phyloP scores from a whole-genome alignment of 441 rosid species.

The Rhodomyrtus psidioides region DNA sequence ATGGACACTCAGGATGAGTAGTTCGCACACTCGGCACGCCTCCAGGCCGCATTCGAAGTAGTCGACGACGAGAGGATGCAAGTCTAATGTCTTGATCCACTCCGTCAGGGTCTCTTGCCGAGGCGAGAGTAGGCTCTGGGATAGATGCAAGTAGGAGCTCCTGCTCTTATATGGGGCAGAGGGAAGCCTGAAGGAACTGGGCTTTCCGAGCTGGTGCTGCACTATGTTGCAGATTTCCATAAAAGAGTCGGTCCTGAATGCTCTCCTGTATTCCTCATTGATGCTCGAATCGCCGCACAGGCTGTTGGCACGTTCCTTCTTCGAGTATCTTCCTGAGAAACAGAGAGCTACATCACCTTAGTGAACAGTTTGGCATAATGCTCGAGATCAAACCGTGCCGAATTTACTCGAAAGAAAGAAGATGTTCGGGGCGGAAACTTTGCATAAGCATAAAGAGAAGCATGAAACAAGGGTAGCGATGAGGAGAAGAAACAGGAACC shows the following conservation, averaged over 20 bases:
- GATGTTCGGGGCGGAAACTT: not conserved
- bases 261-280: conserved; percentile 65
- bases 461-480: not conserved
- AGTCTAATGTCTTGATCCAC: conserved; percentile 22
- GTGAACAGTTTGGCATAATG: not conserved
- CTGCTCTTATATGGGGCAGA: conserved; percentile 24
- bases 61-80: conserved; percentile 34
- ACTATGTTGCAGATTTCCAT: conserved; percentile 42
- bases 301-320: conserved; percentile 19
- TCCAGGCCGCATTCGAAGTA: conserved; percentile 50
- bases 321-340: conserved; percentile 25
- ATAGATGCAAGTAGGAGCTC: conserved; percentile 27
- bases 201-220: conserved; percentile 34
- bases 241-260: conserved; percentile 67
- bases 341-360: not conserved
- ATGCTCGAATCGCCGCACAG: conserved; percentile 37
- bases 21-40: conserved; percentile 55
- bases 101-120: conserved; percentile 33
- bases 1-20: conserved; percentile 46
- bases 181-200: conserved; percentile 16
- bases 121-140: conserved; percentile 62
- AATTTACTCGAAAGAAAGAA: not conserved
- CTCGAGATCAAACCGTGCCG: not conserved
- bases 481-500: not conserved
- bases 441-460: not conserved